A percentile compares a stretch with the other conserved stretches of the same genome.
phyloP scores from a whole-genome alignment of 345 rosid genomes.

The Pistacia atlantica region DNA sequence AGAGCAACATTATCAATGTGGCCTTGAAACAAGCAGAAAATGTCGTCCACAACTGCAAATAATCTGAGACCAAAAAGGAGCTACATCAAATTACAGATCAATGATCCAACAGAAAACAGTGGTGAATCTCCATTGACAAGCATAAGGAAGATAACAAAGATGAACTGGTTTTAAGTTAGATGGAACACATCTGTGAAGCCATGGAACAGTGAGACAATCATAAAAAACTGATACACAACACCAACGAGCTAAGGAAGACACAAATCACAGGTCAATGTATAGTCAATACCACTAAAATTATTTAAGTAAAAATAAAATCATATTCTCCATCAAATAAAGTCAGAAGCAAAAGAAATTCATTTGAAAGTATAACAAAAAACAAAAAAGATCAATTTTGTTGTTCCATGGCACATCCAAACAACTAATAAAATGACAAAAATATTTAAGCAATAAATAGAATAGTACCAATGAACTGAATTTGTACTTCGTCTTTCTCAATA shows the following conservation, averaged over 20 bases:
- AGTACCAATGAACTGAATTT: background rate
- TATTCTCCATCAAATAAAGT: background rate
- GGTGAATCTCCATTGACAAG: background rate
- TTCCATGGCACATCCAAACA: background rate
- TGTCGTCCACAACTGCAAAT: conserved; percentile 88
- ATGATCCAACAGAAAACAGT: background rate
- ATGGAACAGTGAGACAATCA: background rate
- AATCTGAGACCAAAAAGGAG: conserved; percentile 44
- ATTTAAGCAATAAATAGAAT: background rate
- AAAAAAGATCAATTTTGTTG: background rate
- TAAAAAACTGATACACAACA: background rate
- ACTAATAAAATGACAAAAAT: background rate
- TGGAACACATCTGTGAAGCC: background rate
- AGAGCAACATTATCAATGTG: conserved; percentile 79
- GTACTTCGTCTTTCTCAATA: conserved; percentile 15
- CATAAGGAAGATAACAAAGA: background rate
- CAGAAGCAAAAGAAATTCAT: background rate
- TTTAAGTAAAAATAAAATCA: background rate
- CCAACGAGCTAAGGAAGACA: background rate
- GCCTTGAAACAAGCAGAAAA: conserved; percentile 96
- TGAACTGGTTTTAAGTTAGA: background rate
- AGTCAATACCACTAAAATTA: too few species aligned
- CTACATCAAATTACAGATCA: background rate
- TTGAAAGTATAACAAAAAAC: background rate
- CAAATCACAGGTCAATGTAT: too few species aligned